These are phyloP conservation scores for Eucalyptus pauciflora DNA, from an alignment of 345 rosid species.

Conservation along the genomic window DNA sequence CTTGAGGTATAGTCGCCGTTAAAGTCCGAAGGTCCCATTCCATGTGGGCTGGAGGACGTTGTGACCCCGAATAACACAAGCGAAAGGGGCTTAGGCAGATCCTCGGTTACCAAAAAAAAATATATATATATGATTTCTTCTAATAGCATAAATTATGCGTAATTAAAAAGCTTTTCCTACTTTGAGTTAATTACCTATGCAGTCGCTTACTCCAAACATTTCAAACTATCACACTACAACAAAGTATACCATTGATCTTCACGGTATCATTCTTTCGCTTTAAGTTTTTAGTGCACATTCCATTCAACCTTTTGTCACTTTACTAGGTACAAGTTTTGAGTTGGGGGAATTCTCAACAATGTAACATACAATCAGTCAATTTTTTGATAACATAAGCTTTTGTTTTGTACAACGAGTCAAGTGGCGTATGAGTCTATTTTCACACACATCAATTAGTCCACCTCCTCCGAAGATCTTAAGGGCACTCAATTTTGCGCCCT, in stretches of 20 bases:
- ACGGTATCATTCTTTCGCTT: neutral
- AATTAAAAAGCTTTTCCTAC: neutral
- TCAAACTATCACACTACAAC: neutral
- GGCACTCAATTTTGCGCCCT: neutral
- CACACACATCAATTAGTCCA: neutral
- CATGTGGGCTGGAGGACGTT: no score
- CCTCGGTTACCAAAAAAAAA: rapidly evolving
- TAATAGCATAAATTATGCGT: neutral
- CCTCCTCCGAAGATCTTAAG: neutral
- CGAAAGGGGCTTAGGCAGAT: rapidly evolving
- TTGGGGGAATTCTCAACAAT: neutral
- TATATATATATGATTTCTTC: neutral
- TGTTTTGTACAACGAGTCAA: neutral
- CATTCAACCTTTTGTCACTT: neutral
- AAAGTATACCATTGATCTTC: neutral
- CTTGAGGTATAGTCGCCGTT: rapidly evolving
- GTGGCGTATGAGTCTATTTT: neutral
- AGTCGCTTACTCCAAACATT: neutral
- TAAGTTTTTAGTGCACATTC: neutral
- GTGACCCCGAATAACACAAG: rapidly evolving
- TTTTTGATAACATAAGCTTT: neutral
- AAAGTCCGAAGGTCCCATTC: no score
- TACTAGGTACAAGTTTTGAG: neutral
- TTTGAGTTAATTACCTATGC: neutral
- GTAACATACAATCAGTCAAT: neutral